A percentile compares a stretch with the other conserved stretches of the same genome.
These are phyloP conservation scores for Nicotiana otophora DNA, from an alignment of 257 asterid genomes.

Conservation along the genomic window DNA sequence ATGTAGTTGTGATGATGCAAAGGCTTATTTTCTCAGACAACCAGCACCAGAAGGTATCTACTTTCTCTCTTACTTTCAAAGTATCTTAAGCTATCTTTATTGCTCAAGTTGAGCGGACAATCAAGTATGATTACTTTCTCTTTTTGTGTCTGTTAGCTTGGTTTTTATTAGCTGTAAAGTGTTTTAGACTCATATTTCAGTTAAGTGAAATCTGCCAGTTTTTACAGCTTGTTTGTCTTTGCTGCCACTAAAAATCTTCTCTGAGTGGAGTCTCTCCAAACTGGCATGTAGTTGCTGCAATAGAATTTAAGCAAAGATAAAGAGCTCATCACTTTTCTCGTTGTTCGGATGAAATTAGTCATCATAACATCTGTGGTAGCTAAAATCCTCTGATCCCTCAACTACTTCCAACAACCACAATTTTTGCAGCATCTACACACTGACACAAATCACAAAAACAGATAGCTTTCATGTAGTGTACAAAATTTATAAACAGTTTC, in stretches of 20 bases:
- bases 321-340: not conserved
- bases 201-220: not conserved
- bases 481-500: not conserved
- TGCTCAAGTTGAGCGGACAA: not conserved
- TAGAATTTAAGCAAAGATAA: not conserved
- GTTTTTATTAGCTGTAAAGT: not conserved
- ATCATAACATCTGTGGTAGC: not conserved
- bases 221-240: not conserved
- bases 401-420: not conserved
- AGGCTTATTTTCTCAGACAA: constrained; percentile 61
- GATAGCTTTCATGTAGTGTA: not conserved
- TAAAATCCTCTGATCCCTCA: not conserved
- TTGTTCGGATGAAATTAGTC: not conserved
- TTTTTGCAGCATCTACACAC: not conserved
- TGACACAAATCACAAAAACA: not conserved
- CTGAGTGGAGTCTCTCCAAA: not conserved
- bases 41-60: constrained; percentile 69
- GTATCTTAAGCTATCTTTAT: not conserved
- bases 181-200: not conserved
- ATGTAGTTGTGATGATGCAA: constrained; percentile 59
- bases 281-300: not conserved
- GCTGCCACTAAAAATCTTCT: not conserved
- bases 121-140: constrained; percentile 6
- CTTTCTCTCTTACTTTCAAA: constrained; percentile 6
- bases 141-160: constrained; percentile 1